Base-by-base conservation (phyloP, 2,329 filamentous ascomycete genomes). In the Pseudodiploospora longispora region DNA sequence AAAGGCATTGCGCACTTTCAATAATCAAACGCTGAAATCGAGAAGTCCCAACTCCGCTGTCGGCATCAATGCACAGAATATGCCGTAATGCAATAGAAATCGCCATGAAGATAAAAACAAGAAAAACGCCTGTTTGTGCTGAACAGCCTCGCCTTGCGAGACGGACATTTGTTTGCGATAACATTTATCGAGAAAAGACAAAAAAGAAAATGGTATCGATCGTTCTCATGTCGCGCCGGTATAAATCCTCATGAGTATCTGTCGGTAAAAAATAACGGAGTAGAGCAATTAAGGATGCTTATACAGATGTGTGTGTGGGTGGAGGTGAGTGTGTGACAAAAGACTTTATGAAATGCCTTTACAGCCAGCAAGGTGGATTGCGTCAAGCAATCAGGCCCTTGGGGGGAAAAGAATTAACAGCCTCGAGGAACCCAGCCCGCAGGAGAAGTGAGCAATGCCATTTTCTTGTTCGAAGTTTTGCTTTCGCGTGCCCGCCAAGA, bases 211-310 rank as follows among this genome's bases (percentile, higher is more conserved):
- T 70, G 68, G 65, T 70, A 70, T 72, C 68, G 62, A 69, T 65
- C 66, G 65, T 67, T 64, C 62, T 65, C 58, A 55, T 57, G 57
- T 58, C 60, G 66, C 62, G 63, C 65, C 63, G 60, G 52, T 56
- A 49, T 40, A 55, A 19, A 58, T 63, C 59, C 61, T 62, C 57
- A 56, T 57, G 35, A 44, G 43, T 46, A 60, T 68, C 64, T 71
- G 66, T 70, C 61, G 66, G 67, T 65, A 65, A 66, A 66, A 59
- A 37, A 48, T 43, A 36, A 41, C 47, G 44, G 40, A 46, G 47
- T 69, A 65, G 71, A 65, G 69, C 61, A 64, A 68, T 65, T 65
- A 66, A 65, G 57, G 61, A 65, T 71, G 63, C 71, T 73, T 71
- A 58, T 72, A 73, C 68, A 72, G 57, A 59, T 58, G 60, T 59